Conservation (phyloP, 2,329 filamentous ascomycete genomes). For the Arthrocladium fulminans region DNA sequence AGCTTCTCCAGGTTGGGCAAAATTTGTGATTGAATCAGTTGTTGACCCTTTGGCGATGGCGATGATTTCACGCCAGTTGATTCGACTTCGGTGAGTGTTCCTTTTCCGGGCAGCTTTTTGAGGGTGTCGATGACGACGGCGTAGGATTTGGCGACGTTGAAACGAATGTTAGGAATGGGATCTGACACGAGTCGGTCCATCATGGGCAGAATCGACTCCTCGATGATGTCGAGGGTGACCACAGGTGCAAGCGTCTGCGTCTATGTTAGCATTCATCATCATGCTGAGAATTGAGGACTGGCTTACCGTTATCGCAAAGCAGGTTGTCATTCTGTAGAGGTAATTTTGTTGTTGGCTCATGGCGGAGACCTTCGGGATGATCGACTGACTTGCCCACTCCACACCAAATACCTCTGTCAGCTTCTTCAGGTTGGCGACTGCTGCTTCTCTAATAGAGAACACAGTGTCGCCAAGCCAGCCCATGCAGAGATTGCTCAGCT, state of each 20-base stretch:
- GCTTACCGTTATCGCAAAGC: slow-evolving; percentile 94
- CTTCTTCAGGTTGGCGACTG: slow-evolving; percentile 96
- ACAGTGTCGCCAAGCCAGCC: slow-evolving; percentile 97
- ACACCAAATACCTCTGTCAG: slow-evolving; percentile 97
- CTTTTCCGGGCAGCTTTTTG: slow-evolving; percentile 78
- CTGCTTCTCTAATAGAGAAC: slow-evolving; percentile 95
- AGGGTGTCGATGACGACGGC: slow-evolving; percentile 81
- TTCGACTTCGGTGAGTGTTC: slow-evolving; percentile 75
- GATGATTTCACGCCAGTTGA: slow-evolving; percentile 56
- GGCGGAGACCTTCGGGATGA: slow-evolving; percentile 96
- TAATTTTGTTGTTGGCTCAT: slow-evolving; percentile 99
- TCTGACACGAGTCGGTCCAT: slow-evolving; percentile 88
- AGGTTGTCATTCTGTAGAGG: slow-evolving; percentile 99
- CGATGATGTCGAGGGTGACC: slow-evolving; percentile 86
- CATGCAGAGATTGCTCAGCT: slow-evolving; percentile 93
- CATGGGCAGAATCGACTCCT: slow-evolving; percentile 88
- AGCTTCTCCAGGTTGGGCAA: slow-evolving; percentile 88
- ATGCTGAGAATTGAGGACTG: not conserved
- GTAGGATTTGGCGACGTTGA: slow-evolving; percentile 99
- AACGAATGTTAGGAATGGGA: slow-evolving; percentile 96
- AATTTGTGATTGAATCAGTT: slow-evolving; percentile 77
- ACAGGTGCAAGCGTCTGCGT: slow-evolving; percentile 88
- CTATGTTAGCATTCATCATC: slow-evolving; percentile 21
- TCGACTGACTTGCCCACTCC: slow-evolving; percentile 92
- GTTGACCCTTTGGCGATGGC: slow-evolving; percentile 63